A percentile compares a stretch with the other conserved stretches of the same genome.
phyloP scores from a whole-genome alignment of 2,329 filamentous ascomycete genomes.

The Botrytis paeoniae region DNA sequence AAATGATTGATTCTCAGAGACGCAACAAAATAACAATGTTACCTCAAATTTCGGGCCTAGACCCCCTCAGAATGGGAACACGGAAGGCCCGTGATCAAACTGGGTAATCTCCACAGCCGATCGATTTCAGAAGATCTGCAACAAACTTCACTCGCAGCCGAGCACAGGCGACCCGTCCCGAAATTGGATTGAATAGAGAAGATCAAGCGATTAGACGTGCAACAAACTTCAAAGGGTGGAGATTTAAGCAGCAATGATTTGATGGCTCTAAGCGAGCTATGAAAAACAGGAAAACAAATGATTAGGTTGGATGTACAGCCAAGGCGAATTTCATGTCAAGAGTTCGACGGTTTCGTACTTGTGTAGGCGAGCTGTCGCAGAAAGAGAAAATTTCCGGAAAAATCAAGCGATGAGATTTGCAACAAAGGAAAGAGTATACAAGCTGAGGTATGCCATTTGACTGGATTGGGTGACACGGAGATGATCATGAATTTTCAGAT shows the following conservation, averaged over 20 bases:
- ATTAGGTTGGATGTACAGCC: not conserved
- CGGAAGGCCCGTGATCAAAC: constrained; percentile 3
- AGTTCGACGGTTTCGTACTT: not conserved
- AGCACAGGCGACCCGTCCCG: not conserved
- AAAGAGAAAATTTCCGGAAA: not conserved
- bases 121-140: constrained; percentile 4
- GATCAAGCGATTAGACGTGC: constrained; percentile 13
- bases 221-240: not conserved
- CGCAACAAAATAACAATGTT: constrained; percentile 4
- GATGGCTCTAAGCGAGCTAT: not conserved
- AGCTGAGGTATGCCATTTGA: not conserved
- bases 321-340: not conserved
- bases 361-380: not conserved
- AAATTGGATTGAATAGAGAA: constrained; percentile 5
- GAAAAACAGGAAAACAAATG: not conserved
- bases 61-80: not conserved
- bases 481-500: not conserved
- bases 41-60: not conserved
- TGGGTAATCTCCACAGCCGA: constrained; percentile 13
- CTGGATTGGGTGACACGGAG: not conserved
- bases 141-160: not conserved
- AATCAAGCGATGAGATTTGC: constrained; percentile 1
- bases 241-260: not conserved
- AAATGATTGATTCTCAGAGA: constrained; percentile 16
- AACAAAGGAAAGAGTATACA: not conserved